phyloP scores from a whole-genome alignment of 306 rosid genomes.

The Malus sylvestris region DNA sequence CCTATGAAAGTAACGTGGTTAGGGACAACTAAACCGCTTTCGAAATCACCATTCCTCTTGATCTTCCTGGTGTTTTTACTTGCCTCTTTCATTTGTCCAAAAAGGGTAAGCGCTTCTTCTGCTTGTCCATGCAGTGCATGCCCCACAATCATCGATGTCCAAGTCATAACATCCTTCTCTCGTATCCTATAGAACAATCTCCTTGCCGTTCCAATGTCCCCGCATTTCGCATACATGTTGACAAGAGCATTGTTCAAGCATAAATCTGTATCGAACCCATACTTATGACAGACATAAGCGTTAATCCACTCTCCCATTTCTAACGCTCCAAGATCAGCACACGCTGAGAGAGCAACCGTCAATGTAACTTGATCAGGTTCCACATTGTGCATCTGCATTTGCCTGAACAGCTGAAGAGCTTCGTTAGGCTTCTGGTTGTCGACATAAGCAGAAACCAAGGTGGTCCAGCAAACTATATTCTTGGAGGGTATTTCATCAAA shows the following conservation, averaged over 20 bases:
- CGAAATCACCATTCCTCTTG: conserved; percentile 1
- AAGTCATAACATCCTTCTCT: conserved; percentile 48
- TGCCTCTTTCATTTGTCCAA: conserved; percentile 16
- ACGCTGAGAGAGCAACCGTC: conserved; percentile 49
- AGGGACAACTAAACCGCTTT: conserved; percentile 12
- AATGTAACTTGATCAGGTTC: conserved; percentile 43
- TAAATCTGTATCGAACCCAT: conserved; percentile 25
- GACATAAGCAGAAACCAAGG: conserved; percentile 58
- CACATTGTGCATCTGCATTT: conserved; percentile 41
- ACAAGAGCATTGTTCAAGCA: conserved; percentile 46
- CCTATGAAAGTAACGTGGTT: conserved; percentile 57
- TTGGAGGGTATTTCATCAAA: conserved; percentile 37
- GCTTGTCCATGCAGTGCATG: conserved; percentile 58
- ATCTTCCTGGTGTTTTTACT: background rate
- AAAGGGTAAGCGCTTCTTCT: conserved; percentile 29
- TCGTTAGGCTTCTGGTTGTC: conserved; percentile 30
- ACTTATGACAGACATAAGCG: conserved; percentile 14
- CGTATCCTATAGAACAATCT: conserved; percentile 40
- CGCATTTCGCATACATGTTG: conserved; percentile 50
- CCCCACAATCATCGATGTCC: conserved; percentile 67
- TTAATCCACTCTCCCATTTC: conserved; percentile 51
- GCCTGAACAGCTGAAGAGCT: conserved; percentile 39
- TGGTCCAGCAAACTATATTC: conserved; percentile 41
- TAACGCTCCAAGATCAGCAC: conserved; percentile 46
- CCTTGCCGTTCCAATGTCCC: conserved; percentile 34